Evolutionary conservation across 2,329 filamentous ascomycete genomes (phyloP), one percentile per base, ranked within the genome.

Genomic region (Beauveria australis): DNA sequence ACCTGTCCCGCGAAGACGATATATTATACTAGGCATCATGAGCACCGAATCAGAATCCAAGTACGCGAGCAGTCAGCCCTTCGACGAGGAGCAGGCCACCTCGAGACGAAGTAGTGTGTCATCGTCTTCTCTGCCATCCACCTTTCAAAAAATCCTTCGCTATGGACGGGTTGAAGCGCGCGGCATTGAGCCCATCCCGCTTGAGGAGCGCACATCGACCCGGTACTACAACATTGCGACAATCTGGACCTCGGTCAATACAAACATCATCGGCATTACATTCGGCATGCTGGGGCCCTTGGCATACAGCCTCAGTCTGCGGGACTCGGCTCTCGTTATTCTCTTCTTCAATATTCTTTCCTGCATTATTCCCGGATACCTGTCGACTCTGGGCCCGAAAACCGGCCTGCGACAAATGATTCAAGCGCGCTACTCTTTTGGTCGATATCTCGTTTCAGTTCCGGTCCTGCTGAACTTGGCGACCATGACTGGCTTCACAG

Each of bases 331-430:
- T 1, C 74, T 88, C 14, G 74, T 87, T 37, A 87, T 88, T 52
- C 68, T 88, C 51, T 88, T 88, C 74, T 87, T 88, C 70, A 80
- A 78, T 12, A 69, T 87, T 19, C 64, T 86, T 28, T 81, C 80
- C 1, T 80, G 80, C 0, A 62, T 79, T 7, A 74, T 80, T 0
- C 80, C 83, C 0, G 84, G 81, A 3, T 85, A 81, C 65, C 73
- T 87, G 28, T 79, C 79, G 47, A 84, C 80, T 0, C 71, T 85
- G 55, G 84, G 84, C 0, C 82, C 84, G 4, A 81, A 80, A 70
- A 86, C 83, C 10, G 85, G 84, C 47, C 81, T 88, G 78, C 78
- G 85, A 18, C 84, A 87, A 70, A 85, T 88, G 78, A 79, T 88
- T 8, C 83, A 85, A 65, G 84, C 85, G 4, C 76, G 85, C 24